Base-by-base conservation (phyloP, 768 basidiomycete genomes). In the Phylloporus sp. region DNA sequence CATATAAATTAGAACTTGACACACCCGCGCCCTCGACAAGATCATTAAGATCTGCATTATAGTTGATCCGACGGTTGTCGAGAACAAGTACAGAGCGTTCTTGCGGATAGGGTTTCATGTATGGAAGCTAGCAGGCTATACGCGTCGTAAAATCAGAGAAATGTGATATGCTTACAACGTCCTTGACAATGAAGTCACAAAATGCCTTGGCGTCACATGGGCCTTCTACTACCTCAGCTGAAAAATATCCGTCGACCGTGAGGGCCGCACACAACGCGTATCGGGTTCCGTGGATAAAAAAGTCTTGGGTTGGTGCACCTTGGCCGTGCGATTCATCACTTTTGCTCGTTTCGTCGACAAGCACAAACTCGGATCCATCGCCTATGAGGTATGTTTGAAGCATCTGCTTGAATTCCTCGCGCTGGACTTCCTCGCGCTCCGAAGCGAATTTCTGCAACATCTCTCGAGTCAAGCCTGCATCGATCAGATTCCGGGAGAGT, bases 181-280 rank as follows among this genome's bases (percentile, higher is more conserved):
- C 41, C 13, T 42, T 17, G 2, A 29, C 47, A 28, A 73, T 59
- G 49, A 70, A 73, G 42, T 72, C n/a, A 55, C 59, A 61, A 44
- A 73, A 72, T 28, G 60, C 55, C 2, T 51, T 47, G 2, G 54
- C 52, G 55, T 71, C 56, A 33, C 71, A 54, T 5, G 69, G 70
- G 22, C 69, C 71, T 21, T 54, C 50, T 17, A 71, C 56, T 3
- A 58, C 52, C 1, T 44, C 50, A 5, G 42, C 29, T 5, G 36
- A 20, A 5, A 50, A 14, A 5, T 42, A 46, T 4, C 35, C 49
- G 6, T 50, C 49, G 0, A 50, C 36, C 2, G 62, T 68, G 23
- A 73, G 38, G 6, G 69, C 71, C 6, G 66, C 62, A 21, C 71
- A 49, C 20, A 72, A 46, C 20, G 58, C 65, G 40, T 66, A 73